Base-by-base conservation (phyloP, 2,329 filamentous ascomycete species). In the Blumeriella jaapii region DNA sequence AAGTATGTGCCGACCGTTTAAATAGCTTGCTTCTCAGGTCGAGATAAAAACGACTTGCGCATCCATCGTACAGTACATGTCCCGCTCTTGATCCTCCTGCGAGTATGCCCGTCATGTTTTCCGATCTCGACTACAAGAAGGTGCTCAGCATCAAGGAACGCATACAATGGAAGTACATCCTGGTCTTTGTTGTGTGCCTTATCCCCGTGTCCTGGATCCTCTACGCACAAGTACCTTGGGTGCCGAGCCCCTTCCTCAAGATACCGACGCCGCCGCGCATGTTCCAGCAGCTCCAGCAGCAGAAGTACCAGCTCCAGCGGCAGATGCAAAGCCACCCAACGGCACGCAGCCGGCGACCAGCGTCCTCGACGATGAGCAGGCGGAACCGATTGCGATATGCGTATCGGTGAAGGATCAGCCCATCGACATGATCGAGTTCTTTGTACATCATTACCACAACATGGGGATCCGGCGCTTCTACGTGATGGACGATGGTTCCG, bases 401-500 rank as follows among this genome's bases (percentile, higher is more conserved):
- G 24, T 53, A 5, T 31, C 49, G 1, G 37, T 48, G 9, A 45
- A 46, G 26, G 45, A 53, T 26, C 47, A 52, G 29, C 13, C 22
- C 14, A 19, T 19, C 5, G 50, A 54, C 31, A 33, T 54, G 4
- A 36, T 40, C 8, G 51, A 54, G 31, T 51, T 39, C 18, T 31
- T 54, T 4, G 40, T 40, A n/a, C 50, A 54, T 26, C 49, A 53
- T 16, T 53, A 51, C 32, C 39, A 50, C 28, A 45, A 53, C 29
- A 22, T 48, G 18, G 47, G 47, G 7, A 47, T 52, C 32, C 31
- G 40, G n/a, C 38, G 45, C 1, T 53, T 53, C 32, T 53, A 53
- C 30, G 36, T 53, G 19, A 50, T 52, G 44, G 49, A 52, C 18
- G 50, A 53, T 29, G 47, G 48, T 9, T 50, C 48, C 2, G 34